These are phyloP conservation scores for Candida maris DNA, from an alignment of 805 yeast species.

Conservation along the genomic window DNA sequence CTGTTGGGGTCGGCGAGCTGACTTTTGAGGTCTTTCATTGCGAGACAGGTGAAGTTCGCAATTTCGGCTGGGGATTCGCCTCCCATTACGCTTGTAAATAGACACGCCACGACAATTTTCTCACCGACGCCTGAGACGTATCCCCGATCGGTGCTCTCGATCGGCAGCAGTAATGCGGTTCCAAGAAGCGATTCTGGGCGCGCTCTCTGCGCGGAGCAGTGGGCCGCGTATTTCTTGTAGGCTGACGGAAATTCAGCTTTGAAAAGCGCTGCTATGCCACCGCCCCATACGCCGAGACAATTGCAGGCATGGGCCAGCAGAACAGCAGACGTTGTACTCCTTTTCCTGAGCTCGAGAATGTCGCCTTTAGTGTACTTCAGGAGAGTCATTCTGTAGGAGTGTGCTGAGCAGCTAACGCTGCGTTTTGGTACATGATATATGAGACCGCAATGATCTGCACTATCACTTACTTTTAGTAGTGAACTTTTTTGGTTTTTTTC, in stretches of 20 bases:
- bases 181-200: slow-evolving; percentile 46
- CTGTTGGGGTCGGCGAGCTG: slow-evolving; percentile 31
- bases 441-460: too few relatives aligned
- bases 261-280: slow-evolving; percentile 70
- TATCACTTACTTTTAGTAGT: too few relatives aligned
- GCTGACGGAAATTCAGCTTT: slow-evolving; percentile 53
- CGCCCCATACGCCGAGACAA: slow-evolving; percentile 79
- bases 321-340: slow-evolving; percentile 29
- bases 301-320: slow-evolving; percentile 78
- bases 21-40: slow-evolving; percentile 43
- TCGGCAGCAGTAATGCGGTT: slow-evolving; percentile 43
- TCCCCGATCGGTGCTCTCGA: slow-evolving; percentile 31
- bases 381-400: slow-evolving; percentile 16
- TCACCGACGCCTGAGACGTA: slow-evolving; percentile 24
- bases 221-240: slow-evolving; percentile 42
- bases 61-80: slow-evolving; percentile 46
- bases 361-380: slow-evolving; percentile 54
- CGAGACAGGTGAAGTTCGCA: slow-evolving; percentile 44
- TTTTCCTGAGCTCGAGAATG: slow-evolving; percentile 39
- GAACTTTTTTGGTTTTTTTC: too few relatives aligned
- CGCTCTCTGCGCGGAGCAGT: slow-evolving; percentile 33
- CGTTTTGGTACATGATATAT: too few relatives aligned
- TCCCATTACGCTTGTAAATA: slow-evolving; percentile 66
- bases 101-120: slow-evolving; percentile 50
- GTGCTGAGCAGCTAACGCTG: too few relatives aligned